A percentile compares a stretch with the other conserved stretches of the same genome.
phyloP scores from a whole-genome alignment of 1,284 basidiomycete genomes.

The Cryptococcus floricola region DNA sequence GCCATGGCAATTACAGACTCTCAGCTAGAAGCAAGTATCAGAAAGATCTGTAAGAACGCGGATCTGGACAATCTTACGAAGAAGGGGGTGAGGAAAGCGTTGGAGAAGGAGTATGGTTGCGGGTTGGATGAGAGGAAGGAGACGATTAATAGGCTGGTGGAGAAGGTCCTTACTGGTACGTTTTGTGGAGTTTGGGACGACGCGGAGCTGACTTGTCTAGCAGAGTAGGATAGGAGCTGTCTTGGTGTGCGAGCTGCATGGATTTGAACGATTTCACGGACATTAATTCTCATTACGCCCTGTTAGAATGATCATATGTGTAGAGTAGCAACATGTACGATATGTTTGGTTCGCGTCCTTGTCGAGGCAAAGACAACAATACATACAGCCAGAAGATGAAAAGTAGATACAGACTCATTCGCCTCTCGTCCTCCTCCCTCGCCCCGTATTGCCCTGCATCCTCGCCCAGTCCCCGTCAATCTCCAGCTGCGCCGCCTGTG shows the following conservation, averaged over 20 bases:
- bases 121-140: conserved; percentile 47
- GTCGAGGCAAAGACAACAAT: not conserved
- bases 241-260: no score
- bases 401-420: conserved; percentile 19
- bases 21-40: conserved; percentile 69
- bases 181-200: no score
- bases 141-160: conserved; percentile 49
- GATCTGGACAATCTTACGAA: conserved; percentile 87
- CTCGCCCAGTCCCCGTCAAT: conserved; percentile 48
- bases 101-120: conserved; percentile 71
- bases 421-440: conserved; percentile 37
- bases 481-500: conserved; percentile 42
- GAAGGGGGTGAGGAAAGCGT: conserved; percentile 72
- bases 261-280: no score
- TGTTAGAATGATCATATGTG: not conserved
- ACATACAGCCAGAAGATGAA: not conserved
- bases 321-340: not conserved
- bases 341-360: no score
- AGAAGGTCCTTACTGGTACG: conserved; percentile 37
- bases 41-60: conserved; percentile 65
- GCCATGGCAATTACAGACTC: conserved; percentile 57
- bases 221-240: no score
- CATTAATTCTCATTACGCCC: no score
- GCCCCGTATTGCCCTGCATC: conserved; percentile 39
- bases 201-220: no score